A percentile compares a stretch with the other conserved stretches of the same genome.
phyloP scores from a whole-genome alignment of 177 flowering plant species.

The Vitis hybrid region DNA sequence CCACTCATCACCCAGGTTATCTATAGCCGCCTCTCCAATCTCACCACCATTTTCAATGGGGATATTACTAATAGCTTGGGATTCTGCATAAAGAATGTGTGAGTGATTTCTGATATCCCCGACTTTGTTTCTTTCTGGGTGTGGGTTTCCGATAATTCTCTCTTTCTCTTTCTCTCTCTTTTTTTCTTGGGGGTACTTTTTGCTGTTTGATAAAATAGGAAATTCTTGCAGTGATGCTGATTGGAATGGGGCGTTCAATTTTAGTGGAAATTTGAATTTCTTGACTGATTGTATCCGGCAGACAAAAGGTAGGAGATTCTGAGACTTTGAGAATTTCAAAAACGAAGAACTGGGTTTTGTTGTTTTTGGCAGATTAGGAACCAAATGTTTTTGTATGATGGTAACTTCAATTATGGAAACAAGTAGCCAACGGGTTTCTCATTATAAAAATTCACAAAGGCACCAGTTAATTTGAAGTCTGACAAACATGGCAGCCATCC shows the following conservation, averaged over 20 bases:
- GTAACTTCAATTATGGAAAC: too few species aligned
- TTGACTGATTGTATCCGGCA: slow-evolving; percentile 39
- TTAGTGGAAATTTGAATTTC: slow-evolving; percentile 35
- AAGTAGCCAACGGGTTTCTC: too few species aligned
- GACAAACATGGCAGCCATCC: neutral
- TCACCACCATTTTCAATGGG: slow-evolving; percentile 36
- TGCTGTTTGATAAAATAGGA: too few species aligned
- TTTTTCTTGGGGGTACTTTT: neutral
- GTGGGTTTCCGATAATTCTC: neutral
- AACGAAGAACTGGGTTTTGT: too few species aligned
- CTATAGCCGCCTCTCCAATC: slow-evolving; percentile 51
- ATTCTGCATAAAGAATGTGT: slow-evolving; percentile 80
- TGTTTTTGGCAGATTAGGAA: too few species aligned
- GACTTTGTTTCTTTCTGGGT: neutral
- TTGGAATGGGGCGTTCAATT: slow-evolving; percentile 57
- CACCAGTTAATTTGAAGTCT: neutral
- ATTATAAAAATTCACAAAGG: neutral
- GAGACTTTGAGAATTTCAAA: too few species aligned
- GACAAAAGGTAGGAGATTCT: slow-evolving; percentile 36
- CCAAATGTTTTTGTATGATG: too few species aligned
- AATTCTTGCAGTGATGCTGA: slow-evolving; percentile 33
- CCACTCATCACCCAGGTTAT: slow-evolving; percentile 48
- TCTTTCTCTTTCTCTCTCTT: neutral
- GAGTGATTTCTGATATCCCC: slow-evolving; percentile 14
- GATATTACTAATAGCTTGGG: slow-evolving; percentile 45